These are phyloP conservation scores for Arachis monticola DNA, from an alignment of 331 rosid genomes.

Conservation along the genomic window DNA sequence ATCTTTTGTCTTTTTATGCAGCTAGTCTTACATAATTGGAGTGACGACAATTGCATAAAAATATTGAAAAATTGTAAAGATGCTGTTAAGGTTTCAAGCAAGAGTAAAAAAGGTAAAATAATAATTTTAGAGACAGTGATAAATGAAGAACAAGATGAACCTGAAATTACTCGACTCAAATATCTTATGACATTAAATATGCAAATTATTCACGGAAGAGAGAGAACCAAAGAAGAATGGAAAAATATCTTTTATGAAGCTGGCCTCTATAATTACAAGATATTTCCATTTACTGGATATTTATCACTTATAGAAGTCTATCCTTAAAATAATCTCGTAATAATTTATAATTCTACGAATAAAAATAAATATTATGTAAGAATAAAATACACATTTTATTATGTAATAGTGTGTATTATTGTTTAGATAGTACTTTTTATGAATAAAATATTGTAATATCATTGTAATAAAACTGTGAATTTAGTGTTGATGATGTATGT, in stretches of 20 bases:
- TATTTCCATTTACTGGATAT: neutral
- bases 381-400: no score
- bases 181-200: neutral
- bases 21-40: conserved; percentile 31
- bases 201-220: neutral
- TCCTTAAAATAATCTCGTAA: no score
- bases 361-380: no score
- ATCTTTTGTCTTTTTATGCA: neutral
- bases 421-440: no score
- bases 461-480: no score
- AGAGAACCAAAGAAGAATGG: conserved; percentile 17
- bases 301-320: neutral
- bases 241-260: neutral
- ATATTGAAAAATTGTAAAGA: conserved; percentile 37
- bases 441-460: no score
- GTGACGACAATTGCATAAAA: conserved; percentile 16
- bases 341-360: no score
- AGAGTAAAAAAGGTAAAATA: conserved; percentile 26
- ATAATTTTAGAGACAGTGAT: conserved; percentile 30
- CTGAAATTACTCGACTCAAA: neutral
- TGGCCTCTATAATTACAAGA: conserved; percentile 7
- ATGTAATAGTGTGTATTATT: no score
- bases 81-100: conserved; percentile 6
- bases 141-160: conserved; percentile 6
- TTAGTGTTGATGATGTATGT: no score